phyloP scores from a whole-genome alignment of 73 alveolate species.

The Paramecium tetraurelia region DNA sequence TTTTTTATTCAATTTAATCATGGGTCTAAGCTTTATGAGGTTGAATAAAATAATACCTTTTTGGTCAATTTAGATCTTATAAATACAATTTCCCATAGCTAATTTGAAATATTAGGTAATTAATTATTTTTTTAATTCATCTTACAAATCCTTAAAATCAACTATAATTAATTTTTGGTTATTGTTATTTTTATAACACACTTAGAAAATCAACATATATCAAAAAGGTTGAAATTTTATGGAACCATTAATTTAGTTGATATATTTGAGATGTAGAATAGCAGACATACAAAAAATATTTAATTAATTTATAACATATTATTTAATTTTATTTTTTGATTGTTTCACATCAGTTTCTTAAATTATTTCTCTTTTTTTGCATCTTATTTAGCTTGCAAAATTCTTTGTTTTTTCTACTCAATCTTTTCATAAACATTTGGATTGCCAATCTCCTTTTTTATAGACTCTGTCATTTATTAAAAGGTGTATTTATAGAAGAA shows the following conservation, averaged over 20 bases:
- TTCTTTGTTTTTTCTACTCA: neutral
- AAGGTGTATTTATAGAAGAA: conserved; percentile 19
- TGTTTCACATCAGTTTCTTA: neutral
- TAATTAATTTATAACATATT: no score
- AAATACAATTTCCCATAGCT: conserved; percentile 19
- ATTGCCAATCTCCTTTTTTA: neutral
- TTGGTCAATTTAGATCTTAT: neutral
- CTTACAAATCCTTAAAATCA: neutral
- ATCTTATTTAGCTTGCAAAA: neutral
- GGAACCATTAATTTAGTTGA: neutral
- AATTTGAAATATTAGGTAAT: neutral
- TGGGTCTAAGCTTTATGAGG: neutral
- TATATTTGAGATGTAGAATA: neutral
- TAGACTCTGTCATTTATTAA: neutral
- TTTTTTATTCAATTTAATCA: neutral
- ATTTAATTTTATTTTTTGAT: no score
- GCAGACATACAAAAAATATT: no score
- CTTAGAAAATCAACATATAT: neutral
- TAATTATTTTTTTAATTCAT: neutral
- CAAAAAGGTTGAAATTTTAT: neutral
- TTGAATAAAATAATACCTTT: neutral
- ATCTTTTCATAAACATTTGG: neutral
- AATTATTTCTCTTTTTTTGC: neutral
- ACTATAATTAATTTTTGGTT: neutral
- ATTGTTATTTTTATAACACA: neutral